Evolutionary conservation across 371 early-diverging fungal species (phyloP).

Genomic region (Cladochytrium tenue): DNA sequence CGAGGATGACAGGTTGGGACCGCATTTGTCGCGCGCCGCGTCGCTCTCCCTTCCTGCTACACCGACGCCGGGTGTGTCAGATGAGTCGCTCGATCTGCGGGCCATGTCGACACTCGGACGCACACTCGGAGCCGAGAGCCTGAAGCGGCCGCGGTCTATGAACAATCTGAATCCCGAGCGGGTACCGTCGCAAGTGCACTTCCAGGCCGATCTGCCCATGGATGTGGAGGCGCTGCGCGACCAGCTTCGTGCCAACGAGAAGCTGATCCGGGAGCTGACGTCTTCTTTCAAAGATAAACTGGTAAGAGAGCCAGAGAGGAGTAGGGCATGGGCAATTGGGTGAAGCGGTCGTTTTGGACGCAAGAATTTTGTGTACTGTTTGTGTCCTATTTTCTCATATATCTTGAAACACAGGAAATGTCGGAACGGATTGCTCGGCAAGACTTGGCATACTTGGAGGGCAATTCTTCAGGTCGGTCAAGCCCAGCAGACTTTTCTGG

Average conservation of each 20-base stretch:
- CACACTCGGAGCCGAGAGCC: neutral
- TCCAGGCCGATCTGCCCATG: neutral
- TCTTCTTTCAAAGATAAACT: constrained; percentile 78
- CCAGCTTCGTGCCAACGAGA: constrained; percentile 82
- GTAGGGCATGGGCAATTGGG: too few species aligned
- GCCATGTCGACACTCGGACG: neutral
- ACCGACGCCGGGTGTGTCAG: neutral
- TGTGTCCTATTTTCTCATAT: constrained; percentile 5
- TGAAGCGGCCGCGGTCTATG: neutral
- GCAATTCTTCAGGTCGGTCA: constrained; percentile 71
- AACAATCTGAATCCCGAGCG: neutral
- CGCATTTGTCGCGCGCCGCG: neutral
- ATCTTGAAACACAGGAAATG: constrained; percentile 59
- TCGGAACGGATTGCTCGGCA: neutral
- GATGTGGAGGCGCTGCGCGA: constrained; percentile 49
- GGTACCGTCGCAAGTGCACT: neutral
- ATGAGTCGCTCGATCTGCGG: neutral
- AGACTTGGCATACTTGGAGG: neutral
- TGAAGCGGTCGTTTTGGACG: too few species aligned
- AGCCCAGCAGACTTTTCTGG: constrained; percentile 80
- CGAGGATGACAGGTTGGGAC: constrained; percentile 1
- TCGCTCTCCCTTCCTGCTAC: neutral
- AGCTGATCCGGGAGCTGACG: constrained; percentile 71
- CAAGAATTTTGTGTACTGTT: too few species aligned
- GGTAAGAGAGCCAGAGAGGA: too few species aligned